Base-by-base conservation (phyloP, 495 filamentous ascomycete species). In the Cercophora newfieldiana region DNA sequence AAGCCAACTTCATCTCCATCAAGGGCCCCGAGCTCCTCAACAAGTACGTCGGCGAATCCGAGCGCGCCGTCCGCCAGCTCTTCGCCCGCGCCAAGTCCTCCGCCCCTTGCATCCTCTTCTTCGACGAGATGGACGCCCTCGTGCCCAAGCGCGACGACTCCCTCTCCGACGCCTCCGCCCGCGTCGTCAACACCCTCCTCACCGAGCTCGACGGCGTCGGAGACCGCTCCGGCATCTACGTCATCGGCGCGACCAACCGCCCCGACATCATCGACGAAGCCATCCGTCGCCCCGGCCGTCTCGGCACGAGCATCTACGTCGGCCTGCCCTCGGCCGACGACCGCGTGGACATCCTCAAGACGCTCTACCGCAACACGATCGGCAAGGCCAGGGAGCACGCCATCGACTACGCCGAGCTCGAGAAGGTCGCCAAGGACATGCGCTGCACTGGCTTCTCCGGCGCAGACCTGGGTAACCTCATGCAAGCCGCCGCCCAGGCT, bases 1-100 rank as follows among this genome's bases (percentile, higher is more conserved):
- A 90, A 68, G 95, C 96, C 28, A 98, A 97, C 77, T 99, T 99
- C 83, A 99, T 99, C 78, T 93, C 91, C 68, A 91, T 99, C 78
- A 97, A 97, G 80, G 95, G 95, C 0, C 94, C 95, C 2, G 94
- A 97, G 71, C 82, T 97, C 2, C 85, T 96, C 49, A 96, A 96
- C 79, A 97, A 97, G 78, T 99, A 91, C 69, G 93, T 99, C 28
- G 95, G 95, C 68, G 95, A 99, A 75, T 94, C 90, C 21, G 95
- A 99, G 75, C 88, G 93, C 19, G 91, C 95, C 0, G 91, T 99
- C 3, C 88, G 95, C 18, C 92, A 97, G 74, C 91, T 97, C 2
- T 99, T 99, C 74, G 86, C 89, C 54, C 89, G 95, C 16, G 95
- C 95, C 10, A 86, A 94, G 26, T 91, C 90, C 0, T 91, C 88